phyloP scores from a whole-genome alignment of 2,329 filamentous ascomycete species.

The Aspergillus niger region DNA sequence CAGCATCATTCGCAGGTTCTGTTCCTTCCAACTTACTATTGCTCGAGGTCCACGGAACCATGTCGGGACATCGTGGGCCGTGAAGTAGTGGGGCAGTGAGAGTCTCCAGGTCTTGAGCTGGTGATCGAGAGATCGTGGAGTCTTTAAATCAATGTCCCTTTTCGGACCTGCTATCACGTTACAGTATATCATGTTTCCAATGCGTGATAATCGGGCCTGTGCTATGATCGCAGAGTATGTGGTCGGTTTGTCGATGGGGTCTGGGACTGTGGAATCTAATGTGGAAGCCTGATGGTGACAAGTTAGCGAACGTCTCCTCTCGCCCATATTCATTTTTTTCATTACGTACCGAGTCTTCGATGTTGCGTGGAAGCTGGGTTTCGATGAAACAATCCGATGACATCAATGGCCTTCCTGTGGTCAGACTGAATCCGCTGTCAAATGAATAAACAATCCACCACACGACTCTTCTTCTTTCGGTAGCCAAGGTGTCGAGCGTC shows the following conservation, averaged over 20 bases:
- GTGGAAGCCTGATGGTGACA: neutral
- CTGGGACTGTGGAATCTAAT: slow-evolving; percentile 7
- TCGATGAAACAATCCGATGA: slow-evolving; percentile 39
- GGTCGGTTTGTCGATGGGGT: slow-evolving; percentile 17
- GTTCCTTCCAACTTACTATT: slow-evolving; percentile 26
- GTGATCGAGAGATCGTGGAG: slow-evolving; percentile 23
- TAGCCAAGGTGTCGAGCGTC: slow-evolving; percentile 11
- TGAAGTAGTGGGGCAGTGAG: slow-evolving; percentile 23
- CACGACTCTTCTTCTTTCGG: slow-evolving; percentile 23
- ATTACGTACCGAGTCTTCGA: slow-evolving; percentile 21
- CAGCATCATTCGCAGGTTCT: slow-evolving; percentile 26
- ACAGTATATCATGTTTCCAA: slow-evolving; percentile 20
- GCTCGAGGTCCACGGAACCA: slow-evolving; percentile 26
- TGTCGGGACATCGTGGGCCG: slow-evolving; percentile 12
- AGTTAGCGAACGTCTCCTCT: neutral
- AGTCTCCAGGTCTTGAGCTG: slow-evolving; percentile 24
- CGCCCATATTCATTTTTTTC: no score
- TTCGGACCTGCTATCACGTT: slow-evolving; percentile 15
- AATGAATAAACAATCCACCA: slow-evolving; percentile 35
- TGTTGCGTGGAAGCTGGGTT: slow-evolving; percentile 23
- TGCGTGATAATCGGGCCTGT: slow-evolving; percentile 18
- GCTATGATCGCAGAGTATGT: slow-evolving; percentile 26
- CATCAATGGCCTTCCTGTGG: slow-evolving; percentile 30
- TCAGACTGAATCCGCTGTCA: slow-evolving; percentile 34
- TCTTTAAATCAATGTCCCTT: slow-evolving; percentile 11